Conservation (phyloP, 306 rosid genomes). For the Begonia masoniana region DNA sequence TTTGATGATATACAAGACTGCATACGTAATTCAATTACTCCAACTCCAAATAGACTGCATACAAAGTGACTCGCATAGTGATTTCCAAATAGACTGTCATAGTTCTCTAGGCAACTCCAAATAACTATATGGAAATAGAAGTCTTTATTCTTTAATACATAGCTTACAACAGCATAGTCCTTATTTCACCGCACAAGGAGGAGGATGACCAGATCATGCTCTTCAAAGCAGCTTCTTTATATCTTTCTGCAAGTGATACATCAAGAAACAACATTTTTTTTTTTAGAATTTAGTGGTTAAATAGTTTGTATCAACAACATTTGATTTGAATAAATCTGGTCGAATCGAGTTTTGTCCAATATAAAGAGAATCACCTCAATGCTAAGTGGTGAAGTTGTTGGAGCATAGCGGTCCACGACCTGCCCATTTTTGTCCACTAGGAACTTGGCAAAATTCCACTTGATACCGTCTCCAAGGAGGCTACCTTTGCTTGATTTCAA, state of each 20-base stretch:
- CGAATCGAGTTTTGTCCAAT: no score
- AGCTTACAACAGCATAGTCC: neutral
- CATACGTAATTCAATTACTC: no score
- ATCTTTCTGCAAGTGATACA: conserved; percentile 35
- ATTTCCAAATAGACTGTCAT: conserved; percentile 9
- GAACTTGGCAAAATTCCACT: conserved; percentile 95
- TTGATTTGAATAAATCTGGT: neutral
- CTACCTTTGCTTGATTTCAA: conserved; percentile 89
- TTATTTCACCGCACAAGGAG: neutral
- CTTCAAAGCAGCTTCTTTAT: conserved; percentile 26
- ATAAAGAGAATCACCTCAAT: conserved; percentile 47
- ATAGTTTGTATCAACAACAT: neutral
- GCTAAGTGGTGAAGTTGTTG: conserved; percentile 89
- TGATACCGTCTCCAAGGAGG: conserved; percentile 66
- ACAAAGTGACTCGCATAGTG: conserved; percentile 27
- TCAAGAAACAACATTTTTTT: conserved; percentile 4
- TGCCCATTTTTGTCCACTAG: conserved; percentile 82
- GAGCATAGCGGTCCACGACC: conserved; percentile 88
- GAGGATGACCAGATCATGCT: conserved; percentile 16
- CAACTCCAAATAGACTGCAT: no score
- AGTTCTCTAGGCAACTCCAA: neutral
- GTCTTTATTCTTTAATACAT: neutral
- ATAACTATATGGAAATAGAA: no score
- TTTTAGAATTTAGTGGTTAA: no score
- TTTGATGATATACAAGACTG: no score